These are phyloP conservation scores for Naganishia sp. DNA, from an alignment of 1,284 basidiomycete genomes.

Conservation along the genomic window DNA sequence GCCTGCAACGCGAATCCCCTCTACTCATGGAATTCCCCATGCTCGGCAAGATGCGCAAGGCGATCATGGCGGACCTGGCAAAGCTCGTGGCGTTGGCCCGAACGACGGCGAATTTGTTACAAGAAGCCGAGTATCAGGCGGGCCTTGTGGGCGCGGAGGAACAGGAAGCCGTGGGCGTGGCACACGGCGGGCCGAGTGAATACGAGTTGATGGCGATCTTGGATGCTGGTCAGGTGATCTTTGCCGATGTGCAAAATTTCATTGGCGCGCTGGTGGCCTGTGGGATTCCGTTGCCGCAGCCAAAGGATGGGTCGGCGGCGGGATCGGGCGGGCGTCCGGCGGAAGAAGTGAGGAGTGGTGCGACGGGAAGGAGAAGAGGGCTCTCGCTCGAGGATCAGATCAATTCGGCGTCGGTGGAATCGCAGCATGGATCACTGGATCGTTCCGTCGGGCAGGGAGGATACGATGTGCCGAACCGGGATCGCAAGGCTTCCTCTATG, in stretches of 20 bases:
- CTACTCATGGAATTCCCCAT: slow-evolving; percentile 67
- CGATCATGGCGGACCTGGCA: slow-evolving; percentile 78
- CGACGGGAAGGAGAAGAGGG: background rate
- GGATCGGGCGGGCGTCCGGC: slow-evolving; percentile 4
- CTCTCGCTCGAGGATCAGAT: slow-evolving; percentile 8
- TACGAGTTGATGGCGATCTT: slow-evolving; percentile 53
- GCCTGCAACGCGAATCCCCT: slow-evolving; percentile 77
- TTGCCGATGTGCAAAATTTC: slow-evolving; percentile 55
- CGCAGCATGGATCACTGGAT: slow-evolving; percentile 1
- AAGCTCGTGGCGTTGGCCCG: slow-evolving; percentile 81
- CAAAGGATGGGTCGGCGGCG: slow-evolving; percentile 23
- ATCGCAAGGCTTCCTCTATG: slow-evolving; percentile 38
- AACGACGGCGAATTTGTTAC: slow-evolving; percentile 56
- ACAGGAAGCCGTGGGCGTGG: slow-evolving; percentile 34
- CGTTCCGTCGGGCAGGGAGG: slow-evolving; percentile 37
- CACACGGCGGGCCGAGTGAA: slow-evolving; percentile 36
- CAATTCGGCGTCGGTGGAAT: slow-evolving; percentile 11
- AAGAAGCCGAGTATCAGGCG: slow-evolving; percentile 55
- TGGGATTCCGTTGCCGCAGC: slow-evolving; percentile 71
- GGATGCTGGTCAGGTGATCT: slow-evolving; percentile 46
- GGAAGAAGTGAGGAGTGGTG: background rate
- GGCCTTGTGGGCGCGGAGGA: slow-evolving; percentile 31
- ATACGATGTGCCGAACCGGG: slow-evolving; percentile 40
- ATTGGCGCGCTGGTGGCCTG: slow-evolving; percentile 71
- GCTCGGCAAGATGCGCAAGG: slow-evolving; percentile 75